Percentiles rank a stretch among this genome's conserved stretches.
phyloP scores from a whole-genome alignment of 2,329 filamentous ascomycete species.

The Acephala macrosclerotiorum region DNA sequence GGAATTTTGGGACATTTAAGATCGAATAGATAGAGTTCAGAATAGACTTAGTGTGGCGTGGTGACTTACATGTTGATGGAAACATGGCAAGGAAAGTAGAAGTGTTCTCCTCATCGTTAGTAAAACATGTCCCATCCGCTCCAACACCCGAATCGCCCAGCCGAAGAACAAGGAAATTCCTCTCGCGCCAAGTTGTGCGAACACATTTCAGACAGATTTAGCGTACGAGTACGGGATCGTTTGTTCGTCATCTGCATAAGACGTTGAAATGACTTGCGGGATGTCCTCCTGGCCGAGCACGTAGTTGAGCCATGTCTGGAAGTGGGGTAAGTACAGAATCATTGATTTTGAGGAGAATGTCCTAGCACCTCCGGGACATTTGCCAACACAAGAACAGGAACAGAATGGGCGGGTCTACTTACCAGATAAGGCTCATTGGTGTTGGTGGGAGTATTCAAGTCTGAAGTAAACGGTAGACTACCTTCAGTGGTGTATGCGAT shows the following conservation, averaged over 20 bases:
- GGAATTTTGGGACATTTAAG: too few species aligned
- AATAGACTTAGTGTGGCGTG: too few species aligned
- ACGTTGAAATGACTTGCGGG: constrained; percentile 63
- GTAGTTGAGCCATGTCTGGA: constrained; percentile 55
- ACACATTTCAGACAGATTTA: constrained; percentile 57
- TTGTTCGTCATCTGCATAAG: constrained; percentile 65
- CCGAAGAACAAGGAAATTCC: constrained; percentile 59
- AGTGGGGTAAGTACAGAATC: constrained; percentile 48
- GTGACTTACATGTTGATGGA: constrained; percentile 58
- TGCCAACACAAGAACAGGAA: too few species aligned
- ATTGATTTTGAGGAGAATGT: too few species aligned
- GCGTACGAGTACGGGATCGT: constrained; percentile 61
- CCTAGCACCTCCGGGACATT: too few species aligned
- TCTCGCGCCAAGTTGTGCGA: constrained; percentile 59
- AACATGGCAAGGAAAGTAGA: constrained; percentile 61
- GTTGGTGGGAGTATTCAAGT: constrained; percentile 40
- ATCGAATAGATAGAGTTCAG: too few species aligned
- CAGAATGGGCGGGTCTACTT: too few species aligned
- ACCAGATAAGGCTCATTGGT: constrained; percentile 57
- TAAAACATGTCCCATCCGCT: constrained; percentile 40
- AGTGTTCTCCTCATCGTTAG: constrained; percentile 63
- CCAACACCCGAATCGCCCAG: constrained; percentile 58
- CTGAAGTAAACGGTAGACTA: constrained; percentile 59
- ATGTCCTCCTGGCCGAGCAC: constrained; percentile 55
- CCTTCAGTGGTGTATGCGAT: constrained; percentile 63